Evolutionary conservation across 495 filamentous ascomycete species (phyloP), one percentile per base, ranked within the genome.

Genomic region (Rhypophila decipiens): DNA sequence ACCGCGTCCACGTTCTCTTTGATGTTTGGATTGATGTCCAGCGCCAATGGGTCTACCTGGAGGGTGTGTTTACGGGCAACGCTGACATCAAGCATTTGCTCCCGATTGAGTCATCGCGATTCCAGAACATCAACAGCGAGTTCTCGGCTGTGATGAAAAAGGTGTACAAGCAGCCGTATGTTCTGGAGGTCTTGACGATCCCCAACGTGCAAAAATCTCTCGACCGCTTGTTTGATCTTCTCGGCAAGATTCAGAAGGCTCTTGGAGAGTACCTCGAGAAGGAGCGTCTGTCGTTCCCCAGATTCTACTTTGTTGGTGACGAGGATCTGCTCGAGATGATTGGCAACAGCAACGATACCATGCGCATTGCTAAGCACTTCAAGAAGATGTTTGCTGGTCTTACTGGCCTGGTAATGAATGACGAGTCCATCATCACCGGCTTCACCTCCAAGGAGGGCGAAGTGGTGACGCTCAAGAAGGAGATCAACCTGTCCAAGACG

Each of bases 21-120:
- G 94, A 99, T 68, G 88, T 97, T 23, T 99, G 93, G 93, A 97
- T 99, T 52, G 93, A 99, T 69, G 94, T 99, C 21, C 93, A 99
- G 66, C 82, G 93, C 47, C 93, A 99, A 72, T 99, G 93, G 93
- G 91, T 97, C 3, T 99, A 99, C 58, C 77, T 99, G 19, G 94
- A 99, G 68, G 93, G 93, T 45, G 94, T 99, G 34, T 99, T 99
- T 62, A 93, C 90, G 4, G 93, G 93, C 44, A 99, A 97, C 67
- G 90, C 88, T 9, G 93, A 99, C 61, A 99, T 99, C 72, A 99
- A 96, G 66, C 94, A 97, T 67, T 75, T 99, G 38, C 81, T 99
- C 24, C 94, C 94, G 4, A 84, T 95, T 55, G 93, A 99, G 59
- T 96, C 93, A 0, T 87, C 87, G 11, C 82, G 94, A 41, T 99